Evolutionary conservation across 2,329 filamentous ascomycete genomes (phyloP).

Genomic region (Verticillium longisporum): DNA sequence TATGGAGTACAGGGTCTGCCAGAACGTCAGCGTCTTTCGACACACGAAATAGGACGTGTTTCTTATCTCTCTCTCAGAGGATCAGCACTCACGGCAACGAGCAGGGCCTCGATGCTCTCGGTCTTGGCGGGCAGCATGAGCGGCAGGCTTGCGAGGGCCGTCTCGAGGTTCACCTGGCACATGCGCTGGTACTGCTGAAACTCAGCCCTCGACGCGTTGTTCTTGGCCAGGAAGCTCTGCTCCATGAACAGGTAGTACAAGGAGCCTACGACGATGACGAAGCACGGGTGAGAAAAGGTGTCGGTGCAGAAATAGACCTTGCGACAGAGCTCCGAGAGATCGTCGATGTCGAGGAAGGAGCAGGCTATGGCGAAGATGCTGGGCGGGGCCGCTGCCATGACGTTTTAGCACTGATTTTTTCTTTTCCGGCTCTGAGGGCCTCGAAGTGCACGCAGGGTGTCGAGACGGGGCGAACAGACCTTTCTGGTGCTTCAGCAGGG

Average conservation of each 20-base stretch:
- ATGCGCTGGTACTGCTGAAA: slow-evolving; percentile 30
- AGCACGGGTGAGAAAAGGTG: slow-evolving; percentile 40
- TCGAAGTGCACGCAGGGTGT: too few species aligned
- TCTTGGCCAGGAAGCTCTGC: slow-evolving; percentile 28
- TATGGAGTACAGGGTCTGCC: slow-evolving; percentile 52
- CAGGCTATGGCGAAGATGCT: slow-evolving; percentile 44
- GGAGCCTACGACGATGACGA: slow-evolving; percentile 42
- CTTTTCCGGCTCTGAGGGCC: neutral
- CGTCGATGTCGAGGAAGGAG: slow-evolving; percentile 39
- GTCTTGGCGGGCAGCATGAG: slow-evolving; percentile 48
- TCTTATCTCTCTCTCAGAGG: too few species aligned
- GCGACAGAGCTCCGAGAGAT: slow-evolving; percentile 43
- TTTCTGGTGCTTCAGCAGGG: slow-evolving; percentile 40
- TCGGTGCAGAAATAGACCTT: slow-evolving; percentile 45
- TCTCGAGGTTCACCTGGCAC: slow-evolving; percentile 43
- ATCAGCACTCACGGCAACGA: slow-evolving; percentile 44
- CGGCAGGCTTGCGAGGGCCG: slow-evolving; percentile 42
- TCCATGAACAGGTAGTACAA: slow-evolving; percentile 45
- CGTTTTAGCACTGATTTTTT: neutral
- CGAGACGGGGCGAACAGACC: slow-evolving; percentile 17
- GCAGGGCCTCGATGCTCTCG: slow-evolving; percentile 50
- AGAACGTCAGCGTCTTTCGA: neutral
- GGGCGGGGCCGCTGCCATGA: slow-evolving; percentile 31
- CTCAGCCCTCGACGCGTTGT: slow-evolving; percentile 21
- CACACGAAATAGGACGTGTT: neutral